These are phyloP conservation scores for Cadophora sp. DNA, from an alignment of 2,329 filamentous ascomycete species.

Conservation along the genomic window DNA sequence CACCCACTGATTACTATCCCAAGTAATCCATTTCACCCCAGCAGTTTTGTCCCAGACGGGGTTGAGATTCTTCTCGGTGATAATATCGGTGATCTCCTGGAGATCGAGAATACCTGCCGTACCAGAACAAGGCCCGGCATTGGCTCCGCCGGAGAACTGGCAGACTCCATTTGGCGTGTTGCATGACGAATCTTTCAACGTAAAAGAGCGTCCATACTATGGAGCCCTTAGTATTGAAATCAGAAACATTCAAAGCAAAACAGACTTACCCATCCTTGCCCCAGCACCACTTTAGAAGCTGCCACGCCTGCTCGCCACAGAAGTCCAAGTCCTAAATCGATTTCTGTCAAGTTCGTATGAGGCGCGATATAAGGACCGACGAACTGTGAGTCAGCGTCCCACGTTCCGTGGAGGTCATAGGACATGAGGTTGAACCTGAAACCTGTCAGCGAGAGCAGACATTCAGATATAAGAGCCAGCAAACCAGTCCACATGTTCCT, in stretches of 20 bases:
- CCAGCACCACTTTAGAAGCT: neutral
- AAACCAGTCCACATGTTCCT: constrained; percentile 39
- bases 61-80: neutral
- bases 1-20: constrained; percentile 1
- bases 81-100: constrained; percentile 44
- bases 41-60: neutral
- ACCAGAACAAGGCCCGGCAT: constrained; percentile 19
- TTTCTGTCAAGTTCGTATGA: constrained; percentile 52
- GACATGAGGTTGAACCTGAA: too few species aligned
- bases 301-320: neutral
- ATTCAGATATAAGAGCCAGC: neutral
- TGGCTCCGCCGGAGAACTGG: constrained; percentile 7
- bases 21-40: neutral
- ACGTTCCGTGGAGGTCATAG: constrained; percentile 36
- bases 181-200: neutral
- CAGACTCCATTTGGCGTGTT: constrained; percentile 27
- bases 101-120: constrained; percentile 27
- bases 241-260: too few species aligned
- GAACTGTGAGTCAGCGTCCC: constrained; percentile 32
- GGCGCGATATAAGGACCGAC: neutral
- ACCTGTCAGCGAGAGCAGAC: too few species aligned
- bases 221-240: too few species aligned
- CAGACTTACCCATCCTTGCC: neutral
- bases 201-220: constrained; percentile 7
- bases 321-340: constrained; percentile 42